Percentiles rank a stretch among this genome's conserved stretches.
phyloP scores from a whole-genome alignment of 2,329 filamentous ascomycete species.

The Dactylellina haptotyla region DNA sequence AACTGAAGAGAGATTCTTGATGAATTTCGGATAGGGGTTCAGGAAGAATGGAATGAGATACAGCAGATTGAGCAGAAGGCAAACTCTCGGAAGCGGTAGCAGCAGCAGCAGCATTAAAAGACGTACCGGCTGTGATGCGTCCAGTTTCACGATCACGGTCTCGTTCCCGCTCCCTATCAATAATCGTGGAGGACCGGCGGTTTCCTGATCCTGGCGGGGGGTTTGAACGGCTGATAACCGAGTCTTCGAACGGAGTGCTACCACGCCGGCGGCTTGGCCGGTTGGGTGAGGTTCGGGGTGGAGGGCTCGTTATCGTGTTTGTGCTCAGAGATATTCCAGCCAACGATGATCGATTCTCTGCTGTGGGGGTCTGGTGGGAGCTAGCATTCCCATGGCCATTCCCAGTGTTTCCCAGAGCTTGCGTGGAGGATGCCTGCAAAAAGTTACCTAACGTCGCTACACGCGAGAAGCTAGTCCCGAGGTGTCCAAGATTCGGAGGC shows the following conservation, averaged over 20 bases:
- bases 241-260: slow-evolving; percentile 35
- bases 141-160: slow-evolving; percentile 51
- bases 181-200: slow-evolving; percentile 20
- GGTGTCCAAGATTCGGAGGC: slow-evolving; percentile 37
- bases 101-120: slow-evolving; percentile 46
- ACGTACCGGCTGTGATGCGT: slow-evolving; percentile 54
- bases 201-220: not conserved
- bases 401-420: not conserved
- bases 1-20: slow-evolving; percentile 5
- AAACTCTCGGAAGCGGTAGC: slow-evolving; percentile 44
- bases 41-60: slow-evolving; percentile 19
- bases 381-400: slow-evolving; percentile 13
- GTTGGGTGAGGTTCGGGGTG: slow-evolving; percentile 24
- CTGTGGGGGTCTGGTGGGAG: slow-evolving; percentile 9
- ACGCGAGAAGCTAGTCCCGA: slow-evolving; percentile 37
- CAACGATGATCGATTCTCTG: slow-evolving; percentile 15
- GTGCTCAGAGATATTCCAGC: slow-evolving; percentile 16
- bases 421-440: slow-evolving; percentile 21
- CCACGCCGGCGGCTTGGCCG: slow-evolving; percentile 31
- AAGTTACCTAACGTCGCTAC: slow-evolving; percentile 39
- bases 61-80: slow-evolving; percentile 26
- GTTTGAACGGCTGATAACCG: slow-evolving; percentile 5
- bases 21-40: slow-evolving; percentile 8
- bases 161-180: slow-evolving; percentile 46
- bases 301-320: slow-evolving; percentile 7